Evolutionary conservation across 225 moss, liverwort and hornwort genomes (phyloP), one percentile per base, ranked within the genome.

Genomic region (Sphagnum contortum): DNA sequence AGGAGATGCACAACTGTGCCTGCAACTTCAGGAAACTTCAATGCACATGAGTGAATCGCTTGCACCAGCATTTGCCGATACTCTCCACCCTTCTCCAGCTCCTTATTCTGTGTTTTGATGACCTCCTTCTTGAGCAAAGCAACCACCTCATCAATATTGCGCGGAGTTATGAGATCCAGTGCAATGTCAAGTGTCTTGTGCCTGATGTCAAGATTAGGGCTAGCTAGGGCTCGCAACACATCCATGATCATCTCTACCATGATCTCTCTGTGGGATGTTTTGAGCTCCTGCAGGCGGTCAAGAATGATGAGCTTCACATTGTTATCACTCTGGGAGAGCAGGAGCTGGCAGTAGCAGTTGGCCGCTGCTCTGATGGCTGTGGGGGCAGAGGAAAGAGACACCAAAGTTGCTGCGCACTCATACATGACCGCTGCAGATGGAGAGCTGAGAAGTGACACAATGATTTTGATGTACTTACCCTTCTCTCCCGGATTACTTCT

Each of bases 201-300:
- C 44, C 90, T 90, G 59, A 96, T 96, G 54, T 96, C 95, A n/a
- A 96, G 88, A 78, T 92, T 96, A 8, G 95, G 92, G 68, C 95
- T 96, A 4, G 88, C 70, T 6, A 96, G 75, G 49, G 92, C 95
- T 54, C 95, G 82, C 61, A 96, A 70, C 48, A 96, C 78, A 64
- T 96, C 95, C 95, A 96, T 96, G 11, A 96, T 81, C 68, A 96
- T 83, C 69, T 92, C 95, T 48, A 90, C 91, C 90, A 92, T 92
- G 6, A 96, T 81, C 75, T 96, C 92, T 53, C 88, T 83, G 71
- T 96, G 95, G 3, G 83, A 82, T 46, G 68, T 63, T 72, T 96
- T 92, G 14, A 96, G 92, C 83, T 96, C 95, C 83, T 96, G 92
- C 71, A 96, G 79, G 50, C 95, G 89, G 75, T 96, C 95, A 45